phyloP scores from a whole-genome alignment of 2,329 filamentous ascomycete species.

The Pseudocercospora ulei region DNA sequence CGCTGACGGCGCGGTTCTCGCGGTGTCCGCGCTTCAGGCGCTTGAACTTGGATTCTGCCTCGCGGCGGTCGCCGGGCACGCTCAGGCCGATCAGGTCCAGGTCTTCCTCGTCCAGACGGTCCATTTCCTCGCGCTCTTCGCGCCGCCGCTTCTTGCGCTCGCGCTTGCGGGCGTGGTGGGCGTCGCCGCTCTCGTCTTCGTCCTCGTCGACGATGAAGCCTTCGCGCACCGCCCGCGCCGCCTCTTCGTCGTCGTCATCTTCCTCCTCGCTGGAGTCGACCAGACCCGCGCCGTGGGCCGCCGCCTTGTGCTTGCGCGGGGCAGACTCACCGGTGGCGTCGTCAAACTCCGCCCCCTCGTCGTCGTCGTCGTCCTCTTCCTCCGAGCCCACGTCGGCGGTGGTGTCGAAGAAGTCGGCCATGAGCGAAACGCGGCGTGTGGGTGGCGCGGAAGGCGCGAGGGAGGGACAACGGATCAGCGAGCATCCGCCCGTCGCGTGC shows the following conservation, averaged over 20 bases:
- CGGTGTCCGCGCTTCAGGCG: conserved; percentile 86
- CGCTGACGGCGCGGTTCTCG: conserved; percentile 53
- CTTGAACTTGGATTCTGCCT: conserved; percentile 77
- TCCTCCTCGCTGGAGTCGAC: conserved; percentile 89
- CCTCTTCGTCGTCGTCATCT: conserved; percentile 76
- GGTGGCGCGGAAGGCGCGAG: neutral
- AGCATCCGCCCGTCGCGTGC: too few species aligned
- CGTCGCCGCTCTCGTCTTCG: conserved; percentile 68
- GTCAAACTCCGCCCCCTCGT: conserved; percentile 68
- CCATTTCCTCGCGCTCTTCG: conserved; percentile 75
- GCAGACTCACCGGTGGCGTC: conserved; percentile 59
- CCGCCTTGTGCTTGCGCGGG: conserved; percentile 32
- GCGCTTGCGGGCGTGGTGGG: conserved; percentile 47
- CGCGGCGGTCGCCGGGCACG: conserved; percentile 58
- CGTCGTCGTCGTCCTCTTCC: conserved; percentile 73
- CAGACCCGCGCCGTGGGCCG: conserved; percentile 40
- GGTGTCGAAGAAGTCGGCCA: conserved; percentile 57
- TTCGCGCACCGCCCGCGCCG: conserved; percentile 65
- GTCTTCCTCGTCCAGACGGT: conserved; percentile 84
- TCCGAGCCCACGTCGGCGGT: conserved; percentile 80
- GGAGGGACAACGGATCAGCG: too few species aligned
- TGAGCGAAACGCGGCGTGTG: conserved; percentile 13
- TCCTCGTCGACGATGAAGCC: conserved; percentile 95
- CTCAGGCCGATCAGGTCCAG: conserved; percentile 85
- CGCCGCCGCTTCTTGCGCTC: conserved; percentile 67